phyloP scores from a whole-genome alignment of 441 rosid species.

The Populus trichocarpa region DNA sequence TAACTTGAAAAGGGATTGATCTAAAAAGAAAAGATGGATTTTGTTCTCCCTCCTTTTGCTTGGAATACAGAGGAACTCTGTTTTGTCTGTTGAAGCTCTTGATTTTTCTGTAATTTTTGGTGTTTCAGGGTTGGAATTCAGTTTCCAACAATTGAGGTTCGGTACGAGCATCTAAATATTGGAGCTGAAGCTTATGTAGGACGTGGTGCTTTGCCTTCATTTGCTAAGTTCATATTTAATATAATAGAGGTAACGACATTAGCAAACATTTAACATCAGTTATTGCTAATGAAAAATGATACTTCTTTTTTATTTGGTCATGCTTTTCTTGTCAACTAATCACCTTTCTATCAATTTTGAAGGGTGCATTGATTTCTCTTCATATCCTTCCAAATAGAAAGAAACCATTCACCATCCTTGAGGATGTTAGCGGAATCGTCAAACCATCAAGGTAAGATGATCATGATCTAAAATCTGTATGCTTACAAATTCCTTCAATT shows the following conservation, averaged over 20 bases:
- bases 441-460: constrained; percentile 50
- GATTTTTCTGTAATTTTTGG: constrained; percentile 3
- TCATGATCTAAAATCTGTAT: neutral
- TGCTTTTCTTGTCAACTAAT: neutral
- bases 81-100: neutral
- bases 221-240: constrained; percentile 35
- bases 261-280: neutral
- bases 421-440: constrained; percentile 64
- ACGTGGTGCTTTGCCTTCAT: constrained; percentile 60
- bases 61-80: neutral
- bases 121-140: constrained; percentile 51
- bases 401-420: constrained; percentile 47
- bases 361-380: constrained; percentile 42
- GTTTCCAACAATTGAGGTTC: constrained; percentile 61
- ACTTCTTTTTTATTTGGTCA: neutral
- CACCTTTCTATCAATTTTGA: neutral
- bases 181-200: constrained; percentile 61
- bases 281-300: neutral
- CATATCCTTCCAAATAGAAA: constrained; percentile 54
- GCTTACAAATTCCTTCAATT: neutral
- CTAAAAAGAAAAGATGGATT: neutral
- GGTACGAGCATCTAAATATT: constrained; percentile 55
- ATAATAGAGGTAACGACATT: constrained; percentile 43
- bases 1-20: neutral
- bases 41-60: neutral